Conservation (phyloP, 2,329 filamentous ascomycete genomes). For the Sporothrix sp. region DNA sequence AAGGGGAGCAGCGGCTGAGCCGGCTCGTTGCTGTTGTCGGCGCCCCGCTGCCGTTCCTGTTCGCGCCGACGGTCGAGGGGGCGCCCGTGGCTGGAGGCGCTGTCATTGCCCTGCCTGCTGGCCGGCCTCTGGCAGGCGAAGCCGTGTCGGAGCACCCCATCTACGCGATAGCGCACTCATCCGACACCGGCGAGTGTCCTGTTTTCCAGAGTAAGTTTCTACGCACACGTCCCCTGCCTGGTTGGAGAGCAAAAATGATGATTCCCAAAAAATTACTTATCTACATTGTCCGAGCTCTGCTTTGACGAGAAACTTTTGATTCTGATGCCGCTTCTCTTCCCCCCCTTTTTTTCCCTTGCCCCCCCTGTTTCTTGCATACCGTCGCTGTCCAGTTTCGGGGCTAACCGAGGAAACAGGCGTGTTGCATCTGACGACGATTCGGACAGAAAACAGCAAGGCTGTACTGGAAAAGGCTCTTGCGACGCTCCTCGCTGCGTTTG, state of each 20-base stretch:
- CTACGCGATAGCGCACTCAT: conserved; percentile 66
- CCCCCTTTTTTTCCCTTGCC: conserved; percentile 3
- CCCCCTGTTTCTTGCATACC: neutral
- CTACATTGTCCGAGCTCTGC: conserved; percentile 96
- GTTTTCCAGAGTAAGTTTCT: conserved; percentile 71
- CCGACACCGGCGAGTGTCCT: conserved; percentile 88
- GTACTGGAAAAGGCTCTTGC: conserved; percentile 33
- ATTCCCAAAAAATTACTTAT: conserved; percentile 76
- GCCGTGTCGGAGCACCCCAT: conserved; percentile 35
- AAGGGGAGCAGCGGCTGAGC: conserved; percentile 34
- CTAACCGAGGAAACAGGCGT: conserved; percentile 28
- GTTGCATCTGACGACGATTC: conserved; percentile 33
- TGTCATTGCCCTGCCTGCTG: conserved; percentile 55
- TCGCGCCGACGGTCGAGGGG: conserved; percentile 63
- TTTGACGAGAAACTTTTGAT: conserved; percentile 61
- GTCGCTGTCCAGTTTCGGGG: conserved; percentile 5
- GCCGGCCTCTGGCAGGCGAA: conserved; percentile 39
- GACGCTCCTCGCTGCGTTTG: conserved; percentile 27
- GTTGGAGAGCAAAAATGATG: conserved; percentile 58
- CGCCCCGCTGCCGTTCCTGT: conserved; percentile 54
- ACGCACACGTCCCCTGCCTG: neutral
- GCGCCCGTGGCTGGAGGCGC: conserved; percentile 65
- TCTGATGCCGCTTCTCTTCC: conserved; percentile 20
- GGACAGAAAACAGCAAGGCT: conserved; percentile 26
- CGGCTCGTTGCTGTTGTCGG: conserved; percentile 61